Conservation (phyloP, 257 asterid species). For the Orobanche coerulescens region DNA sequence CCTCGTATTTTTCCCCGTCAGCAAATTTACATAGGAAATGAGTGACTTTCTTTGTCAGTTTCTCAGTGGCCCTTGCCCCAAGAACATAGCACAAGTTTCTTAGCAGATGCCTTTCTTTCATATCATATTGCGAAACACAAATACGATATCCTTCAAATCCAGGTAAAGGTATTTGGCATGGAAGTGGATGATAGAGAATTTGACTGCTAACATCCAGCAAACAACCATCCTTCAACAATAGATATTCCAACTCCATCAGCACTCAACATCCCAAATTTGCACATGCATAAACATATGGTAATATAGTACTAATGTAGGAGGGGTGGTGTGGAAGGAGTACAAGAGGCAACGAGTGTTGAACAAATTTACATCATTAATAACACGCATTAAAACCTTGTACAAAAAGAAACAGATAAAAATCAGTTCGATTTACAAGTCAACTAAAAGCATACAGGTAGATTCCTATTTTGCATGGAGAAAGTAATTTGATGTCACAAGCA, state of each 20-base stretch:
- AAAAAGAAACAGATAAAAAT: background rate
- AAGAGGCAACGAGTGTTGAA: slow-evolving; percentile 1
- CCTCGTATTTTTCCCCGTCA: slow-evolving; percentile 70
- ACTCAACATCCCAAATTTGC: slow-evolving; percentile 12
- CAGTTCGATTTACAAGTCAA: background rate
- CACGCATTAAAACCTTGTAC: background rate
- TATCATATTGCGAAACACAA: slow-evolving; percentile 74
- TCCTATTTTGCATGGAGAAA: slow-evolving; percentile 16
- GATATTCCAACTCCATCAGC: slow-evolving; percentile 27
- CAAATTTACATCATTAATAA: slow-evolving; percentile 1
- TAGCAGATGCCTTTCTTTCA: slow-evolving; percentile 60
- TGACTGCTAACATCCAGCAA: slow-evolving; percentile 80
- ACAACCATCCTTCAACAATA: slow-evolving; percentile 58
- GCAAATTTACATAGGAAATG: slow-evolving; percentile 77
- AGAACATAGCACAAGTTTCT: slow-evolving; percentile 80
- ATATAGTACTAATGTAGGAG: slow-evolving; percentile 1
- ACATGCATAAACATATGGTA: background rate
- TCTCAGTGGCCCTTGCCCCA: slow-evolving; percentile 61
- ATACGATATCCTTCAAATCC: slow-evolving; percentile 61
- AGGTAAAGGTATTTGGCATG: slow-evolving; percentile 76
- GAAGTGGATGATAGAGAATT: slow-evolving; percentile 85
- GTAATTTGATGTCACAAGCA: background rate
- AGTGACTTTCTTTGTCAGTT: slow-evolving; percentile 61
- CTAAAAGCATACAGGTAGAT: no score
- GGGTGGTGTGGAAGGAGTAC: background rate